These are phyloP conservation scores for Trichocladium antarcticum DNA, from an alignment of 495 filamentous ascomycete species.

Conservation along the genomic window DNA sequence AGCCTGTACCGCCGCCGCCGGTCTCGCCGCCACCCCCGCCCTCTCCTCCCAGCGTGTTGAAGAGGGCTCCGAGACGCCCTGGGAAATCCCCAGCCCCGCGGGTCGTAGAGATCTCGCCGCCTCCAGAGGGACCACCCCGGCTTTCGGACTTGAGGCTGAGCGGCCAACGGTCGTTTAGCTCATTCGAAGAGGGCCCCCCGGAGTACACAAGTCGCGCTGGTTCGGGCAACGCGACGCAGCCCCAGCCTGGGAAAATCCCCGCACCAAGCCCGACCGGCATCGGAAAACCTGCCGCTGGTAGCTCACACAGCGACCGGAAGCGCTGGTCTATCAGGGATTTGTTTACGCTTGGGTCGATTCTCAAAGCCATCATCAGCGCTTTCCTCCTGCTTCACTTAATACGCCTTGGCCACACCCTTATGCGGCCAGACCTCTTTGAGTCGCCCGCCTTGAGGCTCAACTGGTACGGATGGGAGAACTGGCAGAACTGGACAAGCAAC, in stretches of 20 bases:
- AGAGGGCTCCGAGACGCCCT: neutral
- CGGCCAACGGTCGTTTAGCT: neutral
- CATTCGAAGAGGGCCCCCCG: neutral
- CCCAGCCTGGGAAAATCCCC: too few relatives aligned
- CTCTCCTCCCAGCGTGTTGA: neutral
- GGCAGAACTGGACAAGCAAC: conserved; percentile 6
- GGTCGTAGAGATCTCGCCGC: neutral
- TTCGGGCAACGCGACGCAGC: neutral
- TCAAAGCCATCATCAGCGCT: neutral
- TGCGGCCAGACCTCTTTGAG: conserved; percentile 3
- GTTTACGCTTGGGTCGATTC: neutral
- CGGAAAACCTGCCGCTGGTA: neutral
- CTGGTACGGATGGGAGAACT: conserved; percentile 18
- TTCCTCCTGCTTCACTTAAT: conserved; percentile 2
- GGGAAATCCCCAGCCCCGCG: neutral
- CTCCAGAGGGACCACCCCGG: neutral
- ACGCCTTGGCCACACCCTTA: neutral
- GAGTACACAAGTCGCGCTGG: neutral
- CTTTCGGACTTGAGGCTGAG: neutral
- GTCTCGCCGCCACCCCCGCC: neutral
- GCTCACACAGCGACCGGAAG: neutral
- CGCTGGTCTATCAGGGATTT: neutral
- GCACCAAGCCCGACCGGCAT: too few relatives aligned
- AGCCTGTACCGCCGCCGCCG: neutral
- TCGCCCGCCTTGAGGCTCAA: neutral